Conservation (phyloP, 768 basidiomycete species). For the button mushroom (Agaricus bisporus) region DNA sequence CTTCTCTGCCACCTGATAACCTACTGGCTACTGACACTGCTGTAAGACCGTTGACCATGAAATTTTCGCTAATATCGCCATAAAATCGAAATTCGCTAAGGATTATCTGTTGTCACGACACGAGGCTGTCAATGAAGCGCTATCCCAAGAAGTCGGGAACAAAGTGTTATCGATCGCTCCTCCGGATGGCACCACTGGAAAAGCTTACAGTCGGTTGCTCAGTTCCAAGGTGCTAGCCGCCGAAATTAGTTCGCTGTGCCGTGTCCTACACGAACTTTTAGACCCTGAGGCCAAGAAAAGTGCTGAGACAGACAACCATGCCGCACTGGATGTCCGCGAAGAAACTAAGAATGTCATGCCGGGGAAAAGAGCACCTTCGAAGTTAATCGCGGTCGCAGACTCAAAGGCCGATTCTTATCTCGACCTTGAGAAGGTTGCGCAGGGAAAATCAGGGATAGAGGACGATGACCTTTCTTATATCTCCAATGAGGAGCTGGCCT, state of each 20-base stretch:
- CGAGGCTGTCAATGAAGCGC: conserved; percentile 35
- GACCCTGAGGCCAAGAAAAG: conserved; percentile 13
- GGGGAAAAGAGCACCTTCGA: not conserved
- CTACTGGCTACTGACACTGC: conserved; percentile 4
- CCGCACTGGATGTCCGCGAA: conserved; percentile 7
- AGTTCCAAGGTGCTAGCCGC: conserved; percentile 72
- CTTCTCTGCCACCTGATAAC: not conserved
- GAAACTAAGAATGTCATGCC: not conserved
- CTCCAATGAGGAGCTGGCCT: conserved; percentile 48
- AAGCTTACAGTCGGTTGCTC: conserved; percentile 65
- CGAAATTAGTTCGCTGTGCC: conserved; percentile 46
- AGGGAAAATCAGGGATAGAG: conserved; percentile 32
- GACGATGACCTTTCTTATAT: conserved; percentile 23
- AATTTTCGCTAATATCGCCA: conserved; percentile 55
- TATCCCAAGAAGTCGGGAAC: conserved; percentile 38
- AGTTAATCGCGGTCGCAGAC: conserved; percentile 13
- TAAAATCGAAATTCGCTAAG: conserved; percentile 69
- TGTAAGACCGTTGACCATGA: conserved; percentile 53
- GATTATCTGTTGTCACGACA: conserved; percentile 52
- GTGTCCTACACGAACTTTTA: conserved; percentile 39
- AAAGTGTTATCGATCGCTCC: conserved; percentile 26
- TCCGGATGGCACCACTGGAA: conserved; percentile 41
- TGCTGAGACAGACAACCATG: conserved; percentile 12
- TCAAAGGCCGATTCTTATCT: conserved; percentile 12
- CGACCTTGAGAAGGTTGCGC: conserved; percentile 16